Base-by-base conservation (phyloP, 768 basidiomycete species). In the Trametes cinnabarina region DNA sequence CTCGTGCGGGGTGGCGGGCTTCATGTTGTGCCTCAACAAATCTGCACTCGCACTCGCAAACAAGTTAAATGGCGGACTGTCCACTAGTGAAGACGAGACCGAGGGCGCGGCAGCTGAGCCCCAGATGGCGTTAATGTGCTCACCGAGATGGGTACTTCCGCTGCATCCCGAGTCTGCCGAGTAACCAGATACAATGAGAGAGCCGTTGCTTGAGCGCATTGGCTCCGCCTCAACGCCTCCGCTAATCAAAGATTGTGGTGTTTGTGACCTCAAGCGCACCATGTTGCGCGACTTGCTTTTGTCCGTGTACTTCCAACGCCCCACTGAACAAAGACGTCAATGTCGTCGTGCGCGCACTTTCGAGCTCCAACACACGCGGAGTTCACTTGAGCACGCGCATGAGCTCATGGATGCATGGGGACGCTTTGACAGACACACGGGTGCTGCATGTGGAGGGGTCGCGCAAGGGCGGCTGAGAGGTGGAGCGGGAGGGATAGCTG, bases 391-490 rank as follows among this genome's bases (percentile, higher is more conserved):
- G 59, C 22, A 40, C 48, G 47, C 53, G 57, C 17, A 40, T 40
- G 10, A 51, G 23, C 9, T 57, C 44, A 44, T 62, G 55, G 28
- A 57, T 51, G 47, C 65, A 71, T 63, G 59, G 61, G 59, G 68
- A 58, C 61, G 69, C 61, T 69, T 71, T 47, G 55, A 61, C 60
- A 65, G 68, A 60, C 62, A 61, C 66, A 65, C 69, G 47, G 59
- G 54, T n/a, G 54, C 54, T 49, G 70, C 69, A 51, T 52, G 54
- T 63, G 59, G 53, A 64, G 23, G 73, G 70, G 58, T 76, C 80
- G 30, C 78, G 81, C 26, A 85, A 85, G 19, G 78, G 80, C 3
- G 81, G 74, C 8, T 83, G 77, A 9, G 86, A 87, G 11, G 75
- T 71, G 3, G 83, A 75, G 40, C 79, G 76, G 55, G 79, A 76